phyloP scores from a whole-genome alignment of 2,329 filamentous ascomycete species.

The Fusarium brevicatenulatum region DNA sequence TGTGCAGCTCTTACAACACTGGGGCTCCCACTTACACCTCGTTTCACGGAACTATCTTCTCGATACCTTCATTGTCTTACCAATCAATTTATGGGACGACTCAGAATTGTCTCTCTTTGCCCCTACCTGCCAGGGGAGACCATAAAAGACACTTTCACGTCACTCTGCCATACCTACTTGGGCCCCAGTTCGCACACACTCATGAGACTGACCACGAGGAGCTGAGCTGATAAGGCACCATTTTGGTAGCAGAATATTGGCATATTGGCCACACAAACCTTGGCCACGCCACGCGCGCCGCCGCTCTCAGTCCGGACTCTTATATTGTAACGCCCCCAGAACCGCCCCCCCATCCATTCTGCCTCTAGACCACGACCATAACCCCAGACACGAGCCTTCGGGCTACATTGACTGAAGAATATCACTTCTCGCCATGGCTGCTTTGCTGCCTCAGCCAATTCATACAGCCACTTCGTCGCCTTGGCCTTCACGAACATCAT shows the following conservation, averaged over 20 bases:
- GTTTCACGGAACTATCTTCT: constrained; percentile 25
- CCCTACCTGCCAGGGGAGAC: constrained; percentile 22
- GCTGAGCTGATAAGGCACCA: constrained; percentile 28
- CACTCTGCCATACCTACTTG: constrained; percentile 23
- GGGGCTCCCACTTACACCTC: constrained; percentile 20
- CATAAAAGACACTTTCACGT: constrained; percentile 32
- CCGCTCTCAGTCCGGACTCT: constrained; percentile 37
- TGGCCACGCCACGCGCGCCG: constrained; percentile 34
- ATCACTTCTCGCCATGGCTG: constrained; percentile 26
- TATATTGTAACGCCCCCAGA: constrained; percentile 38
- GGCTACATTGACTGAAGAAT: neutral
- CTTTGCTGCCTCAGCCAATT: constrained; percentile 32
- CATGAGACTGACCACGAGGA: constrained; percentile 25
- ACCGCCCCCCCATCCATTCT: constrained; percentile 22
- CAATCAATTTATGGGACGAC: constrained; percentile 28
- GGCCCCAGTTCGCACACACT: neutral
- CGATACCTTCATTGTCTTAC: constrained; percentile 35
- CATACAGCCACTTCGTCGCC: constrained; percentile 20
- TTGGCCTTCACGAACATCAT: constrained; percentile 23
- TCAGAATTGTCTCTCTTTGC: constrained; percentile 28
- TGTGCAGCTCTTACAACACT: constrained; percentile 2
- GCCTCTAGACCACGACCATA: constrained; percentile 9
- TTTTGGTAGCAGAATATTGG: constrained; percentile 30
- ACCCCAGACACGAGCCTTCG: constrained; percentile 6
- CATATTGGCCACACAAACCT: constrained; percentile 40